Evolutionary conservation across 345 rosid species (phyloP).

Genomic region (Hibiscus mutabilis): DNA sequence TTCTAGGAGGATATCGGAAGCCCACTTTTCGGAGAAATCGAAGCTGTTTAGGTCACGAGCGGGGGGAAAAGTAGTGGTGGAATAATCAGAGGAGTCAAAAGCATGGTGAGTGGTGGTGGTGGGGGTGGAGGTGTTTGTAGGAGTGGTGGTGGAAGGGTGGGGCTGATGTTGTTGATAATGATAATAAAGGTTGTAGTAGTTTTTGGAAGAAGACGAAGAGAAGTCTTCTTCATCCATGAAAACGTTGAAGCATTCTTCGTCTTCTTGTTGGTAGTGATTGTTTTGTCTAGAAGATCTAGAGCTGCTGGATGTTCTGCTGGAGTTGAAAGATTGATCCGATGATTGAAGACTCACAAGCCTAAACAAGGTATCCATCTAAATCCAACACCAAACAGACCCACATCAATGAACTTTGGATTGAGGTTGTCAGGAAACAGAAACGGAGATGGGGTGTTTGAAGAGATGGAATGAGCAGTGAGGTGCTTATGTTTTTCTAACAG

Average conservation of each 20-base stretch:
- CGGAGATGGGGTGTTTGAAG: background rate
- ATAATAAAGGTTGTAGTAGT: conserved; percentile 6
- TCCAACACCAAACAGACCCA: conserved; percentile 31
- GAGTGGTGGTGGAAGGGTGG: conserved; percentile 17
- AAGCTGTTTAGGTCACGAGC: conserved; percentile 37
- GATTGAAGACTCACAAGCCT: conserved; percentile 67
- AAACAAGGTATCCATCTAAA: conserved; percentile 90
- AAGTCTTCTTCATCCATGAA: conserved; percentile 98
- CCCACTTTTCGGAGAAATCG: conserved; percentile 74
- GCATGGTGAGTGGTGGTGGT: conserved; percentile 24
- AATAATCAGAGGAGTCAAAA: conserved; percentile 38
- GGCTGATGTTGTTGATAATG: conserved; percentile 13
- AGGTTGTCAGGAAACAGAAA: background rate
- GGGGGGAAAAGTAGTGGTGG: conserved; percentile 46
- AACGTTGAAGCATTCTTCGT: conserved; percentile 14
- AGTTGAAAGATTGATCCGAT: conserved; percentile 77
- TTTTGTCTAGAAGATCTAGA: conserved; percentile 69
- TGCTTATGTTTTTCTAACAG: conserved; percentile 31
- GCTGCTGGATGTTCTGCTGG: conserved; percentile 79
- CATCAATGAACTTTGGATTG: conserved; percentile 31
- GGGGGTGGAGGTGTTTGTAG: conserved; percentile 18
- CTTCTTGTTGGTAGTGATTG: conserved; percentile 40
- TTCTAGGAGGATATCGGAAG: conserved; percentile 54
- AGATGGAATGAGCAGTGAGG: conserved; percentile 2
- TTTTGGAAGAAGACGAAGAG: conserved; percentile 88